Conservation (phyloP, 805 yeast species). For the Yarrowia osloensis region DNA sequence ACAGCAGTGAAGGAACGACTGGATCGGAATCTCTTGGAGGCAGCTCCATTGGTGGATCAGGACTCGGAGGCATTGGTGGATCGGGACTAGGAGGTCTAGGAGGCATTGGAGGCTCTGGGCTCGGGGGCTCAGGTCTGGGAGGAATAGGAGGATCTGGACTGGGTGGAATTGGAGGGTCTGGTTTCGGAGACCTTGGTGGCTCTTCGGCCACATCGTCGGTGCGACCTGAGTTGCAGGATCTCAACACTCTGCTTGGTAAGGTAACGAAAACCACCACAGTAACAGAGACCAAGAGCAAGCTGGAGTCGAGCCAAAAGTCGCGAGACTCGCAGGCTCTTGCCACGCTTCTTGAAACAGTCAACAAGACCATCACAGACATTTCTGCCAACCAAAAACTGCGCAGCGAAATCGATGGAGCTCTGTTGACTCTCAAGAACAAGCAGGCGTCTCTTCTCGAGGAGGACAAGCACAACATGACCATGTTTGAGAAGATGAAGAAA, state of each 20-base stretch:
- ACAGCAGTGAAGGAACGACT: not conserved
- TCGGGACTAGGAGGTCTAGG: constrained; percentile 21
- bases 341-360: constrained; percentile 7
- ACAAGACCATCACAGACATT: constrained; percentile 6
- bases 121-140: constrained; percentile 11
- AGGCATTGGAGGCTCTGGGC: constrained; percentile 28
- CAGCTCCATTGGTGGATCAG: constrained; percentile 8
- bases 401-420: not conserved
- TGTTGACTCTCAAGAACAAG: constrained; percentile 12
- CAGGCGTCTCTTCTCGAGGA: constrained; percentile 17
- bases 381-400: constrained; percentile 16
- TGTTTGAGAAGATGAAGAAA: constrained; percentile 15
- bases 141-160: constrained; percentile 14
- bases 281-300: constrained; percentile 14
- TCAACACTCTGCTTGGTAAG: constrained; percentile 8
- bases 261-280: constrained; percentile 18
- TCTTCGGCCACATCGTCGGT: not conserved
- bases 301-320: constrained; percentile 4
- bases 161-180: constrained; percentile 20
- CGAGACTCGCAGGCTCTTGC: not conserved
- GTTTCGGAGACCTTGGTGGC: constrained; percentile 17
- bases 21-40: not conserved
- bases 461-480: constrained; percentile 10
- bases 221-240: constrained; percentile 11
- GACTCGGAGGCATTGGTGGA: constrained; percentile 30